These are phyloP conservation scores for Zangia roseola DNA, from an alignment of 768 basidiomycete genomes.

Conservation along the genomic window DNA sequence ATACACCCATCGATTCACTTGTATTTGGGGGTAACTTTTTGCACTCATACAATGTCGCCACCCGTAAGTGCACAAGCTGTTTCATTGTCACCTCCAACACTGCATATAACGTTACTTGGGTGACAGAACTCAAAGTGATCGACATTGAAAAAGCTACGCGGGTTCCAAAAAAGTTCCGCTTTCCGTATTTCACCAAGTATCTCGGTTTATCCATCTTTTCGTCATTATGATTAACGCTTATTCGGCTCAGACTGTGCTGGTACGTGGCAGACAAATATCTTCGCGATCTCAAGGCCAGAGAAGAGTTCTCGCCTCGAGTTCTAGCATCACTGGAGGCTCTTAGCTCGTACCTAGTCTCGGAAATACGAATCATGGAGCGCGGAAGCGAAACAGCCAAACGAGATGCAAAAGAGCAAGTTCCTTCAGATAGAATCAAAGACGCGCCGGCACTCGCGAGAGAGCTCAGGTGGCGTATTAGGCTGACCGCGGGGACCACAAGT, in stretches of 20 bases:
- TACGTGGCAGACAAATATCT: constrained; percentile 84
- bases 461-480: constrained; percentile 76
- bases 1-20: constrained; percentile 88
- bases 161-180: constrained; percentile 90
- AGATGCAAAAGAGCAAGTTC: constrained; percentile 79
- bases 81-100: background rate
- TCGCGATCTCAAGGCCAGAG: constrained; percentile 62
- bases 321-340: constrained; percentile 70
- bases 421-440: constrained; percentile 79
- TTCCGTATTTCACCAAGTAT: constrained; percentile 78
- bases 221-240: constrained; percentile 1
- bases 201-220: constrained; percentile 21
- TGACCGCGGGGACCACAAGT: constrained; percentile 59
- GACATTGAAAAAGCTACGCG: constrained; percentile 91
- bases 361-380: constrained; percentile 69
- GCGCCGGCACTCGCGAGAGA: constrained; percentile 79
- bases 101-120: constrained; percentile 9
- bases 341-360: constrained; percentile 76
- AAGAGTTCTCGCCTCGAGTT: constrained; percentile 56
- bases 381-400: constrained; percentile 70
- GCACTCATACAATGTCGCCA: constrained; percentile 86
- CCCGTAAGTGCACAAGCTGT: constrained; percentile 54
- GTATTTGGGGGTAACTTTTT: constrained; percentile 98
- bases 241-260: constrained; percentile 71
- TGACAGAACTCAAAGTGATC: constrained; percentile 77